Conservation (phyloP, 257 asterid genomes). For the Asclepias syriaca region DNA sequence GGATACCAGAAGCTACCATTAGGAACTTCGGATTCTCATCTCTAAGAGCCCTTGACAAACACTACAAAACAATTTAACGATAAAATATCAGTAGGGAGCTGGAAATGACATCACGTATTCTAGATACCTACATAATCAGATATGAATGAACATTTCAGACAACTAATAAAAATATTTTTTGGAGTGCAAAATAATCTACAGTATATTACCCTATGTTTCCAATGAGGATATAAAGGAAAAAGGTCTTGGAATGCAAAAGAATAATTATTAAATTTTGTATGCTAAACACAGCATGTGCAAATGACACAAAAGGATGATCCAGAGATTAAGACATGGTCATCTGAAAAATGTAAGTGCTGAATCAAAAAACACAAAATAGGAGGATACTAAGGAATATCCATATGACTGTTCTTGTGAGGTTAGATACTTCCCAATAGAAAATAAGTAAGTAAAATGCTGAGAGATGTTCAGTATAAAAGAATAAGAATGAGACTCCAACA, state of each 20-base stretch:
- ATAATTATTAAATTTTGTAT: neutral
- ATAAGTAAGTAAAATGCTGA: neutral
- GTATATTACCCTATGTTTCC: neutral
- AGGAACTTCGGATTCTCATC: conserved; percentile 79
- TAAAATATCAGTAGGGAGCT: neutral
- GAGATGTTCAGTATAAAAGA: neutral
- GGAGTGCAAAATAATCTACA: neutral
- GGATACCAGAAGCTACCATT: conserved; percentile 81
- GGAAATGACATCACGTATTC: neutral
- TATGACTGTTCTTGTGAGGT: neutral
- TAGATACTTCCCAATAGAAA: neutral
- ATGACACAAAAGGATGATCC: neutral
- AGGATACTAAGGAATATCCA: neutral
- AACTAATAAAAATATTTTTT: neutral
- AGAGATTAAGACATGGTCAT: neutral
- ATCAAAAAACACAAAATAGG: neutral
- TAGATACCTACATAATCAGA: neutral
- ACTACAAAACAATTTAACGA: conserved; percentile 39
- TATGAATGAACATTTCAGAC: neutral
- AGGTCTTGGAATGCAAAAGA: neutral
- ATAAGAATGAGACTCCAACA: neutral
- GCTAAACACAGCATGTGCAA: neutral
- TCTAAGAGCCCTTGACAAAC: conserved; percentile 80
- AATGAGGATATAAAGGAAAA: neutral
- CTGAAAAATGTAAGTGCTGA: neutral